Base-by-base conservation (phyloP, 2,329 filamentous ascomycete species). In the Penicillium sp. region DNA sequence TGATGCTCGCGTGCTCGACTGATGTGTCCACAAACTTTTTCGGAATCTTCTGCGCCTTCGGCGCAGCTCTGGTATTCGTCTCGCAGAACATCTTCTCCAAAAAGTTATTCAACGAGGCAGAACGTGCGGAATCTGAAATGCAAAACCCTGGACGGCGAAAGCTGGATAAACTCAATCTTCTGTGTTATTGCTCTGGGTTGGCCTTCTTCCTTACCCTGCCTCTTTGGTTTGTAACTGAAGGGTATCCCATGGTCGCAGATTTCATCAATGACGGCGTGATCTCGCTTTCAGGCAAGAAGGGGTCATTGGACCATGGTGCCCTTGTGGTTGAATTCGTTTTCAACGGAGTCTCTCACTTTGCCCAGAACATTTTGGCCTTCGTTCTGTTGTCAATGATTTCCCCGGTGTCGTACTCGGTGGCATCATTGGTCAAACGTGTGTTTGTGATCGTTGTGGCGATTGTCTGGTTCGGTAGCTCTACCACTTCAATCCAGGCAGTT, bases 11-110 rank as follows among this genome's bases (percentile, higher is more conserved):
- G 9, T 99, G 94, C 73, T 97, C 93, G 1, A 90, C 92, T 11
- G 91, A 92, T 67, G 92, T 96, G 64, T 88, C 86, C 21, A 93
- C 90, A 29, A 92, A 99, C 68, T 83, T 97, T 58, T 82, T 94
- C 48, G 94, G 94, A n/a, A 88, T 99, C 16, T 67, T 93, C 10
- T 93, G 92, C 67, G 92, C 94, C 3, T 87, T 99, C 36, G 79
- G 90, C 32, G 92, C 91, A n/a, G 91, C 94, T 7, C 79, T 97
- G 52, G 88, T 97, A 60, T 99, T 99, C 69, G 94, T 99, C 34
- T 94, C 92, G 0, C 94, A 99, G 70, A 99, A 99, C 70, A 99
- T 99, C 53, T 96, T 97, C 62, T 97, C 93, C 18, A 99, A 99
- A 75, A 90, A 91, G 61, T 85, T 99, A 9, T 99, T 99, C 80